Evolutionary conservation across 1,139 yeast genomes (phyloP).

Genomic region (Pichia cactophila): DNA sequence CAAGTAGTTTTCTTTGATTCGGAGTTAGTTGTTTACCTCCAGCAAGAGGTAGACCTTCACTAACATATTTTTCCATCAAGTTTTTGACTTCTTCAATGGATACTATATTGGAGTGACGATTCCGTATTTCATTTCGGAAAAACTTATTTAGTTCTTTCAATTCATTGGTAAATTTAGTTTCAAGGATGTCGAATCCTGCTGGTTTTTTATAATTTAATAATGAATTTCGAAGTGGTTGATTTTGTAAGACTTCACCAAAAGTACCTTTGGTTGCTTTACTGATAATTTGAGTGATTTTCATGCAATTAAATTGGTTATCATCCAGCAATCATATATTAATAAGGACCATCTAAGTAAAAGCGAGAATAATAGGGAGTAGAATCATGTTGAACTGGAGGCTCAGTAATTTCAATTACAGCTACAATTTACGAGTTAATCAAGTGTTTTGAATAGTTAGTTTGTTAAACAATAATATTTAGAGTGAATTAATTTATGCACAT

Average conservation of each 20-base stretch:
- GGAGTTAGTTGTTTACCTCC: background rate
- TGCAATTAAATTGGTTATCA: too few species aligned
- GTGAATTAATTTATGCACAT: background rate
- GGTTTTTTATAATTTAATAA: background rate
- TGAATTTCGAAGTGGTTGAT: background rate
- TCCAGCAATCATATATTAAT: too few species aligned
- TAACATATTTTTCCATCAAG: conserved; percentile 6
- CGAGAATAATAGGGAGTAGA: too few species aligned
- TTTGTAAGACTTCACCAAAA: conserved; percentile 10
- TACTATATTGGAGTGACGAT: background rate
- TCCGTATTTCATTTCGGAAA: conserved; percentile 1
- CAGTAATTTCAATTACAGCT: too few species aligned
- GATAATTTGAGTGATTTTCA: background rate
- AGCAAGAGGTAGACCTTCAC: background rate
- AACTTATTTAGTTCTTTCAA: conserved; percentile 5
- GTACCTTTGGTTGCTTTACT: conserved; percentile 1
- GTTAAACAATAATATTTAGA: background rate
- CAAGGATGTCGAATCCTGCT: conserved; percentile 11
- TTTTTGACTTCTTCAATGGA: background rate
- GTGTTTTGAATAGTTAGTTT: too few species aligned
- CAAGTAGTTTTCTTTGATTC: conserved; percentile 2
- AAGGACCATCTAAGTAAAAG: too few species aligned
- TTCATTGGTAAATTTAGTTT: conserved; percentile 7
- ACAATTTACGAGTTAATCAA: too few species aligned
- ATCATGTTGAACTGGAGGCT: too few species aligned